A percentile compares a stretch with the other conserved stretches of the same genome.
phyloP scores from a whole-genome alignment of 306 rosid genomes.

The Gastrolobium villosum region DNA sequence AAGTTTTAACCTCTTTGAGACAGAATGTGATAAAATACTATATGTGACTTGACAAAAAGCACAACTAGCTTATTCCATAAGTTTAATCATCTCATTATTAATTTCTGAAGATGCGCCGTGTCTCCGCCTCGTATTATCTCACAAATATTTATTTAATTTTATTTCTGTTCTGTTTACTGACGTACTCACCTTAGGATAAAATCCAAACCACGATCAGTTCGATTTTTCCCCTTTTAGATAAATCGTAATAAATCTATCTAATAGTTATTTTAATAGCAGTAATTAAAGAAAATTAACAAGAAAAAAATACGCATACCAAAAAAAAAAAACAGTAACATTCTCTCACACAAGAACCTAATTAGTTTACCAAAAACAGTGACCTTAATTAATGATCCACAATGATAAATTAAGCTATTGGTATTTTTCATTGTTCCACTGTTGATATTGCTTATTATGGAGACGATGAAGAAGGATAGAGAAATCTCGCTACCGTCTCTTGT shows the following conservation, averaged over 20 bases:
- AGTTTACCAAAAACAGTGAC: slow-evolving; percentile 1
- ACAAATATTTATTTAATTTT: too few relatives aligned
- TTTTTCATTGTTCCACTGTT: neutral
- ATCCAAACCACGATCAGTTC: too few relatives aligned
- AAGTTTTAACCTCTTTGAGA: neutral
- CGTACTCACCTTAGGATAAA: too few relatives aligned
- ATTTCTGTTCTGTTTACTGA: too few relatives aligned
- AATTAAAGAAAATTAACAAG: neutral
- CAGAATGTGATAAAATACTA: neutral
- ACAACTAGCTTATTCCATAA: neutral
- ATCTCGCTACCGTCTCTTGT: slow-evolving; percentile 62
- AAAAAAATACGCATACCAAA: too few relatives aligned
- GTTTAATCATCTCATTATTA: neutral
- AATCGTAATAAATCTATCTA: too few relatives aligned
- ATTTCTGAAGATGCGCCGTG: neutral
- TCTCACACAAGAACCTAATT: neutral
- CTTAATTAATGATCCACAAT: neutral
- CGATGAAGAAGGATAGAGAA: neutral
- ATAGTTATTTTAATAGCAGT: neutral
- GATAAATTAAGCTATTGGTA: neutral
- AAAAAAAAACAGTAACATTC: neutral
- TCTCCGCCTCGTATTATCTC: neutral
- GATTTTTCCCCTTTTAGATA: too few relatives aligned
- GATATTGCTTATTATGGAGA: neutral
- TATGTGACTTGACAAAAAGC: neutral